Conservation (phyloP, 129 eudicot species). For the Tanacetum coccineum region DNA sequence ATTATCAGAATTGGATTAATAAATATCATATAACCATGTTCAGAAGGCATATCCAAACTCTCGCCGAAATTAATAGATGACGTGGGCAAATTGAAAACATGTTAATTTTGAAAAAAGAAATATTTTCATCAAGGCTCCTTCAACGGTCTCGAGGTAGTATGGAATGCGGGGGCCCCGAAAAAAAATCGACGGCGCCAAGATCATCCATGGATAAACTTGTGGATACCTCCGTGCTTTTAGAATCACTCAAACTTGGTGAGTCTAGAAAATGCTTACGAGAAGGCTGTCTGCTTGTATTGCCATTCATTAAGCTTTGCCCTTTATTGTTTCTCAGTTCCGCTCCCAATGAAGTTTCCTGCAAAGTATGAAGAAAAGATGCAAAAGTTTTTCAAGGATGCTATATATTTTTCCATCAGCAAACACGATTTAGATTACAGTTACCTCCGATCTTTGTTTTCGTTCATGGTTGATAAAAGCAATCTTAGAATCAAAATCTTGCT, state of each 20-base stretch:
- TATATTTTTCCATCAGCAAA: not conserved
- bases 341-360: slow-evolving; percentile 59
- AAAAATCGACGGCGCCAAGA: slow-evolving; percentile 47
- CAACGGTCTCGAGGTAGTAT: slow-evolving; percentile 50
- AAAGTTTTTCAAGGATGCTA: not conserved
- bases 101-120: not conserved
- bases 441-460: slow-evolving; percentile 88
- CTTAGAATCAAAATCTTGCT: slow-evolving; percentile 85
- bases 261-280: slow-evolving; percentile 53
- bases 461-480: slow-evolving; percentile 82
- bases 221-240: slow-evolving; percentile 63
- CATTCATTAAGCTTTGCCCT: slow-evolving; percentile 54
- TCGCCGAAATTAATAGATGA: too few species aligned
- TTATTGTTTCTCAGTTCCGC: slow-evolving; percentile 60
- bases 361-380: slow-evolving; percentile 7
- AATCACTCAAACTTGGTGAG: slow-evolving; percentile 47
- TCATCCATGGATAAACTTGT: slow-evolving; percentile 55
- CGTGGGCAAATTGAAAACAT: not conserved
- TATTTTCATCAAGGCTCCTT: slow-evolving; percentile 42
- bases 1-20: not conserved
- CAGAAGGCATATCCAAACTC: slow-evolving; percentile 1
- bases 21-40: not conserved
- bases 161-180: too few species aligned
- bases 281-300: slow-evolving; percentile 57
- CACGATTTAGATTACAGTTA: slow-evolving; percentile 20